Base-by-base conservation (phyloP, 768 basidiomycete genomes). In the Lyophyllum decastes region DNA sequence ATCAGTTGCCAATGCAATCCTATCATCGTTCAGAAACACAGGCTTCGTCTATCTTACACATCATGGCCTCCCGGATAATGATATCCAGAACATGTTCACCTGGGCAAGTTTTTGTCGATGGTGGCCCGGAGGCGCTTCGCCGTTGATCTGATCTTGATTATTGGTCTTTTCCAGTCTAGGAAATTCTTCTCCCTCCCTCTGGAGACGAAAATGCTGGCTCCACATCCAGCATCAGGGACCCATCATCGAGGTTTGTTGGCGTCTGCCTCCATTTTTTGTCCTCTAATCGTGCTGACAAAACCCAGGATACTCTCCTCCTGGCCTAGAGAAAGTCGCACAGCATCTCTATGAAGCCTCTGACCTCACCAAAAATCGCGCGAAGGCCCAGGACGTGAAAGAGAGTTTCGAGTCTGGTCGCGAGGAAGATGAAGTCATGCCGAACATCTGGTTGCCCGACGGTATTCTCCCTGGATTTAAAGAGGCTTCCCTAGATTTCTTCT, bases 321-420 rank as follows among this genome's bases (percentile, higher is more conserved):
- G 78, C 9, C 35, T 69, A 25, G 80, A 81, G 59, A 76, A 77
- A 52, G 66, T 78, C n/a, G 60, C 58, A 0, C 73, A 75, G 34
- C 67, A 75, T 60, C 54, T 75, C 8, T 74, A 76, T 53, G 74
- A 77, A 56, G 49, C 60, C 1, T 49, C 64, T 6, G 73, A 72
- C 38, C 57, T 74, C 24, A 61, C 66, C 24, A 59, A 61, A 38
- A 65, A 66, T 34, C 70, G 72, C 21, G 65, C 62, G 21, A 66
- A 72, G 30, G 67, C 72, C 21, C 76, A 75, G 38, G 73, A 77
- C 45, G 69, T 79, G 46, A 83, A 82, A 61, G 84, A 84, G 64
- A 82, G 78, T 56, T 84, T 83, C 54, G 83, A 85, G 57, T 73
- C 74, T n/a, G 83, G 82, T 1, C 71, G 78, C 25, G 83, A 84